phyloP scores from a whole-genome alignment of 1,284 basidiomycete genomes.

The Trametes hirsuta region DNA sequence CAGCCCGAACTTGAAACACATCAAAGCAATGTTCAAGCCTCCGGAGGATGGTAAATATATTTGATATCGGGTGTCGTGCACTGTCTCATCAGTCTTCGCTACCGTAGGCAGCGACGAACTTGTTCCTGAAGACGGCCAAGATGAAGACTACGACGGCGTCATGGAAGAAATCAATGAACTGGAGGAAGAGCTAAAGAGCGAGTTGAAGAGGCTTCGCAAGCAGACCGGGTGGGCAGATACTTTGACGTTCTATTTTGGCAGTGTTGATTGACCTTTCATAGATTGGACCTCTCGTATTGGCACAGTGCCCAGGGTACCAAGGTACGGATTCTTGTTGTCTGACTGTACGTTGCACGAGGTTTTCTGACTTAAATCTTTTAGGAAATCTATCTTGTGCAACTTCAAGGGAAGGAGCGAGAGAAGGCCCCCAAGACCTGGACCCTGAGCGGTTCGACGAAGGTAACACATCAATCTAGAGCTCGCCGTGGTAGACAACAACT shows the following conservation, averaged over 20 bases:
- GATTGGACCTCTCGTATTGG: conserved; percentile 73
- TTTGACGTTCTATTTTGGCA: background rate
- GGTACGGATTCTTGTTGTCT: conserved; percentile 37
- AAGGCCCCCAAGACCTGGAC: conserved; percentile 84
- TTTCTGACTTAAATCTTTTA: conserved; percentile 33
- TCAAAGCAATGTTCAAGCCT: conserved; percentile 73
- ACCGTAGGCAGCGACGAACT: conserved; percentile 64
- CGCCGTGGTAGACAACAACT: background rate
- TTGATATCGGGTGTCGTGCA: background rate
- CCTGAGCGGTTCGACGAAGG: conserved; percentile 84
- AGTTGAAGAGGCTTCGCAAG: conserved; percentile 64
- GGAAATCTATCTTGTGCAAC: conserved; percentile 88
- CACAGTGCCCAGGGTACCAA: conserved; percentile 85
- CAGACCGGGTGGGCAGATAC: conserved; percentile 51
- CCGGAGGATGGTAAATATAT: conserved; percentile 60
- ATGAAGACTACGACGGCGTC: conserved; percentile 81
- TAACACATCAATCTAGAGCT: conserved; percentile 27
- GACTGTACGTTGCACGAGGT: background rate
- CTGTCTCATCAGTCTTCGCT: background rate
- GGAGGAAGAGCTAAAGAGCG: conserved; percentile 71
- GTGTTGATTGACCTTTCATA: conserved; percentile 27
- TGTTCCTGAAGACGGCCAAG: conserved; percentile 80
- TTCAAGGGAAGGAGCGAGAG: conserved; percentile 54
- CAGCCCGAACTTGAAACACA: conserved; percentile 65
- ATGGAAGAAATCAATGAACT: conserved; percentile 69